phyloP scores from a whole-genome alignment of 352 stramenopile species.

The Phytophthora meadii region DNA sequence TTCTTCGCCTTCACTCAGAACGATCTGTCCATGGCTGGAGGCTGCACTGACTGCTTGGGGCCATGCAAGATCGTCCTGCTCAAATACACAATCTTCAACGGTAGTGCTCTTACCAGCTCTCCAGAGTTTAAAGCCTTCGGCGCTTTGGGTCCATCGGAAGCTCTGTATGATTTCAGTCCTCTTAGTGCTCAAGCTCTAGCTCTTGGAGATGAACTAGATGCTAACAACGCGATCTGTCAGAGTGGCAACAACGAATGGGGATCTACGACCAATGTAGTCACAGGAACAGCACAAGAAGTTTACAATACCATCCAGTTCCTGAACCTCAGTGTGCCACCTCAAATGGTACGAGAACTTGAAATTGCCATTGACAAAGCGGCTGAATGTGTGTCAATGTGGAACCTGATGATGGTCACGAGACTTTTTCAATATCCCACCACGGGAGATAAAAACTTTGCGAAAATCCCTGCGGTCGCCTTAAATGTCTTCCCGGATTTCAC shows the following conservation, averaged over 20 bases:
- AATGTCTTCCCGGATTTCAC: constrained; percentile 7
- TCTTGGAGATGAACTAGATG: constrained; percentile 5
- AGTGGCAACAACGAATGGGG: constrained; percentile 27
- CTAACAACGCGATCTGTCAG: constrained; percentile 16
- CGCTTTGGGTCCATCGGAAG: neutral
- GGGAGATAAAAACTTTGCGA: neutral
- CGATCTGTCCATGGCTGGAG: constrained; percentile 22
- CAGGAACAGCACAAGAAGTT: neutral
- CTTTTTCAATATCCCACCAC: constrained; percentile 7
- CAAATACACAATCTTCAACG: constrained; percentile 13
- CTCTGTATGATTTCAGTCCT: constrained; percentile 19
- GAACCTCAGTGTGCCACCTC: neutral
- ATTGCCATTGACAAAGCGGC: neutral
- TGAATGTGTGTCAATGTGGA: constrained; percentile 1
- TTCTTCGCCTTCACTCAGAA: constrained; percentile 26
- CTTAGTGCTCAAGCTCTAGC: constrained; percentile 13
- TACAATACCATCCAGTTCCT: neutral
- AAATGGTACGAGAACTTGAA: constrained; percentile 14
- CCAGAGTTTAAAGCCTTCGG: constrained; percentile 6
- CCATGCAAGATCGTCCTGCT: constrained; percentile 21
- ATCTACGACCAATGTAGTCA: constrained; percentile 10
- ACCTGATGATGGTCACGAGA: constrained; percentile 2
- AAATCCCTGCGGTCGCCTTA: neutral
- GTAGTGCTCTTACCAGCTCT: neutral
- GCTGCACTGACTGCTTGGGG: constrained; percentile 17